Evolutionary conservation across 1,284 basidiomycete genomes (phyloP).

Genomic region (Coniferiporia sulphurascens): DNA sequence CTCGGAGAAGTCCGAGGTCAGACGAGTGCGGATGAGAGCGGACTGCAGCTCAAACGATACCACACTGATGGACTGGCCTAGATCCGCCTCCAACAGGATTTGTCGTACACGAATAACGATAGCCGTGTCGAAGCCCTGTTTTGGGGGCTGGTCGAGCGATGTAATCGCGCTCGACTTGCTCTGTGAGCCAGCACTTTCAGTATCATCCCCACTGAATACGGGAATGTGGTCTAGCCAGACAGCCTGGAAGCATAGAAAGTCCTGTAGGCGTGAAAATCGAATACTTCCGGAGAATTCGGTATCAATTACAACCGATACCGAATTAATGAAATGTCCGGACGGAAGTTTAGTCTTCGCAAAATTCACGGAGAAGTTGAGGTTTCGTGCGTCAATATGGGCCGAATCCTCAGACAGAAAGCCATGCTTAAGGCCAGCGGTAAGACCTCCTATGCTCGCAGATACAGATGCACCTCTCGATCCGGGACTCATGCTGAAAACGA

Average conservation of each 20-base stretch:
- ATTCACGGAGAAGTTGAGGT: conserved; percentile 67
- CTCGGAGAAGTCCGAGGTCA: conserved; percentile 54
- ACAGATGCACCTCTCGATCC: conserved; percentile 66
- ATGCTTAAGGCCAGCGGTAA: conserved; percentile 75
- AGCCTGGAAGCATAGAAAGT: conserved; percentile 84
- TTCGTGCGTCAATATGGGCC: conserved; percentile 67
- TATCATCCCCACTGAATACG: conserved; percentile 46
- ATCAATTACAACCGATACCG: conserved; percentile 66
- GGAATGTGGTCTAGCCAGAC: conserved; percentile 87
- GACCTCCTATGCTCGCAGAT: conserved; percentile 73
- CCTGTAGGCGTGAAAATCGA: conserved; percentile 77
- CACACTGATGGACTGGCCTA: conserved; percentile 68
- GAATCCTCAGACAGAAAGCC: conserved; percentile 79
- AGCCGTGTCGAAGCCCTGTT: conserved; percentile 51
- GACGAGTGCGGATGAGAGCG: conserved; percentile 52
- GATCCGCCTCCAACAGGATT: conserved; percentile 68
- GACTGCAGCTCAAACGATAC: conserved; percentile 62
- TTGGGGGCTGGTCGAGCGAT: conserved; percentile 23
- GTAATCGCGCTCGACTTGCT: conserved; percentile 18
- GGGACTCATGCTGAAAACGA: conserved; percentile 72
- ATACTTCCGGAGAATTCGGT: conserved; percentile 72
- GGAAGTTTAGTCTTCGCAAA: conserved; percentile 50
- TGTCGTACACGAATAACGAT: conserved; percentile 67
- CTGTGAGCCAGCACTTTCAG: conserved; percentile 22
- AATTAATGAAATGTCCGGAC: conserved; percentile 40